phyloP scores from a whole-genome alignment of 2,329 filamentous ascomycete genomes.

The Falciphora oryzae region DNA sequence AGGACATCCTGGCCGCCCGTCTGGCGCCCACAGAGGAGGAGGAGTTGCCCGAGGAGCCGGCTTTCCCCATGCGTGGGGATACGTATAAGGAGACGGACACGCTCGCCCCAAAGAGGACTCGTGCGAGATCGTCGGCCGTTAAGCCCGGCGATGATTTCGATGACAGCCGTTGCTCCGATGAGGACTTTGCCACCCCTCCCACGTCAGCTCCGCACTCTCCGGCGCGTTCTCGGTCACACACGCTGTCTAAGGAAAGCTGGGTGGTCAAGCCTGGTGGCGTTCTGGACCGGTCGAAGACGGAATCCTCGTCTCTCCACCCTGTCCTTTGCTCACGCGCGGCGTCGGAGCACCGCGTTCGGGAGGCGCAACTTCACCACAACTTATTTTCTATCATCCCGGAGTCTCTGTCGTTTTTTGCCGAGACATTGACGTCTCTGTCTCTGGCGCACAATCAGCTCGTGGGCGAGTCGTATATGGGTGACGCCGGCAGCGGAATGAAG shows the following conservation, averaged over 20 bases:
- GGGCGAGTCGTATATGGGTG: conserved; percentile 55
- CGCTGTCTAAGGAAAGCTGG: conserved; percentile 44
- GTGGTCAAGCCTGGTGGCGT: conserved; percentile 54
- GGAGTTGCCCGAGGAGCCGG: neutral
- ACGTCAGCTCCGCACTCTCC: conserved; percentile 48
- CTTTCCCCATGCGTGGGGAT: neutral
- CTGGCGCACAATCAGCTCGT: conserved; percentile 69
- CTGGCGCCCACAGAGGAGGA: conserved; percentile 47
- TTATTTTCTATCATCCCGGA: conserved; percentile 63
- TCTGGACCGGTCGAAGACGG: conserved; percentile 64
- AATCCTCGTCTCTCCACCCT: conserved; percentile 54
- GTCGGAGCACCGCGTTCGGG: conserved; percentile 42
- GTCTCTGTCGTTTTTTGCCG: conserved; percentile 64
- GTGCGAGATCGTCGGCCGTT: neutral
- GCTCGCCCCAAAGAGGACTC: conserved; percentile 10
- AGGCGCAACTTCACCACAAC: conserved; percentile 72
- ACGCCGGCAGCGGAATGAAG: conserved; percentile 37
- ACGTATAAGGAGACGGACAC: neutral
- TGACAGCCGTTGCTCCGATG: conserved; percentile 44
- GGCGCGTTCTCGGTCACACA: conserved; percentile 41
- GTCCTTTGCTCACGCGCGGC: conserved; percentile 52
- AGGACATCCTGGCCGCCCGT: conserved; percentile 62
- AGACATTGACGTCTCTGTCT: conserved; percentile 65
- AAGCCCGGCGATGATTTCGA: conserved; percentile 29
- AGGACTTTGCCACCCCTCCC: conserved; percentile 53